Conservation (phyloP, 352 stramenopile genomes). For the Phytophthora hybrid region DNA sequence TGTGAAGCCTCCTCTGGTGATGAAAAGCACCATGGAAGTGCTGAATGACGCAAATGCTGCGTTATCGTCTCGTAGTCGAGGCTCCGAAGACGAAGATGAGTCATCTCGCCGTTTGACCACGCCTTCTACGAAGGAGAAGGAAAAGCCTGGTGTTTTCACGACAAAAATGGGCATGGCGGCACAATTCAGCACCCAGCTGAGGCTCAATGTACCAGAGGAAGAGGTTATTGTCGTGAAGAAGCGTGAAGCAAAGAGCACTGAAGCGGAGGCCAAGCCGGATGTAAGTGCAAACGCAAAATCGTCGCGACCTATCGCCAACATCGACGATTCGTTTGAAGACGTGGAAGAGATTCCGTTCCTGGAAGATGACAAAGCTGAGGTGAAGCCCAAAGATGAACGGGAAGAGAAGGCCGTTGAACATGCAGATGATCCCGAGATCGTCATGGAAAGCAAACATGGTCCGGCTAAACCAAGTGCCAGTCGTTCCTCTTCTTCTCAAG, state of each 20-base stretch:
- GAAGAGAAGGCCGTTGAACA: slow-evolving; percentile 34
- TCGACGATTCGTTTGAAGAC: slow-evolving; percentile 79
- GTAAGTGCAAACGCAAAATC: slow-evolving; percentile 32
- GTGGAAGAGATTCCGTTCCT: slow-evolving; percentile 86
- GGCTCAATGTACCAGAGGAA: slow-evolving; percentile 71
- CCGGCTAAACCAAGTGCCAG: slow-evolving; percentile 33
- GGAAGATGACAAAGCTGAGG: slow-evolving; percentile 58
- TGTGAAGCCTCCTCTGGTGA: slow-evolving; percentile 42
- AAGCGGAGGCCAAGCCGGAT: slow-evolving; percentile 28
- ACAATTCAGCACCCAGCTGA: slow-evolving; percentile 59
- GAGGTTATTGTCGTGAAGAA: slow-evolving; percentile 80
- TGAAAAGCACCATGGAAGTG: slow-evolving; percentile 80
- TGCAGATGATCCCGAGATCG: slow-evolving; percentile 64
- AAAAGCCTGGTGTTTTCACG: slow-evolving; percentile 33
- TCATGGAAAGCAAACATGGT: slow-evolving; percentile 65
- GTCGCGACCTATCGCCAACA: slow-evolving; percentile 18
- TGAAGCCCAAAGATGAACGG: slow-evolving; percentile 36
- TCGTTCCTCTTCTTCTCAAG: not conserved
- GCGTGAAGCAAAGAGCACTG: slow-evolving; percentile 47
- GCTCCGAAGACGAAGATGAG: slow-evolving; percentile 32
- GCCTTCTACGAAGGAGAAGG: slow-evolving; percentile 19
- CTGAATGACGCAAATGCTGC: slow-evolving; percentile 65
- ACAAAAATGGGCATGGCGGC: slow-evolving; percentile 57
- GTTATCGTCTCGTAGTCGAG: slow-evolving; percentile 42
- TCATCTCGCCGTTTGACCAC: slow-evolving; percentile 22